phyloP scores from a whole-genome alignment of 371 early-diverging fungal species.

The Chytridiales sp. region DNA sequence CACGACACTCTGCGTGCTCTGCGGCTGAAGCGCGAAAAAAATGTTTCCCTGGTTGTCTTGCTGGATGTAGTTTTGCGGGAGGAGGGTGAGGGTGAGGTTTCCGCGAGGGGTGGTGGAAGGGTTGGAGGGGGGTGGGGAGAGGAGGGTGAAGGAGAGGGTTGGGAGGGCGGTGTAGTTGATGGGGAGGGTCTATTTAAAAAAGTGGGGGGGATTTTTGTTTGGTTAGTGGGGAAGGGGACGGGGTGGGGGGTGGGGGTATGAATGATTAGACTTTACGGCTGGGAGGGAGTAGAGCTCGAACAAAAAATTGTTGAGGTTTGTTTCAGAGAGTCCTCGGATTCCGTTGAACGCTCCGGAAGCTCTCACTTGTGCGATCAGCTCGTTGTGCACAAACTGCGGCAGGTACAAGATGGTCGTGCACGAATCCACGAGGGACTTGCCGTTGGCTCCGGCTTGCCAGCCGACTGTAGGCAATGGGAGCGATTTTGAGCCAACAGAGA shows the following conservation, averaged over 20 bases:
- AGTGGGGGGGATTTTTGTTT: too few relatives aligned
- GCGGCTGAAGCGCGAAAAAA: constrained; percentile 16
- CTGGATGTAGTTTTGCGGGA: constrained; percentile 20
- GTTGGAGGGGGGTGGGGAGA: constrained; percentile 13
- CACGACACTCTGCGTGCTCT: constrained; percentile 1
- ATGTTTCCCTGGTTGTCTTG: constrained; percentile 5
- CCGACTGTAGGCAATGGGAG: not conserved
- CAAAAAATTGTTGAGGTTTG: too few relatives aligned
- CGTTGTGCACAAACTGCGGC: not conserved
- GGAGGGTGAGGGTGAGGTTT: constrained; percentile 2
- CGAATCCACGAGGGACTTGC: constrained; percentile 18
- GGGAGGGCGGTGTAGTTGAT: constrained; percentile 14
- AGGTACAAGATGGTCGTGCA: constrained; percentile 23
- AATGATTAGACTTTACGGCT: too few relatives aligned
- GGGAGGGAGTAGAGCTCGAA: too few relatives aligned
- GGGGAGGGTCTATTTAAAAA: too few relatives aligned
- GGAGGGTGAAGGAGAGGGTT: constrained; percentile 13
- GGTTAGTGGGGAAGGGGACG: too few relatives aligned
- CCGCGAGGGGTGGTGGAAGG: not conserved
- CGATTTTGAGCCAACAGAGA: not conserved
- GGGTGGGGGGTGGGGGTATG: too few relatives aligned
- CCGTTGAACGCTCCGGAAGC: not conserved
- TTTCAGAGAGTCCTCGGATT: too few relatives aligned
- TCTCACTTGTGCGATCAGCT: not conserved
- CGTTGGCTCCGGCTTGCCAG: constrained; percentile 14